Percentiles rank a stretch among this genome's conserved stretches.
Conservation (phyloP, 805 yeast genomes). For the Zygotorulaspora chibaensis region DNA sequence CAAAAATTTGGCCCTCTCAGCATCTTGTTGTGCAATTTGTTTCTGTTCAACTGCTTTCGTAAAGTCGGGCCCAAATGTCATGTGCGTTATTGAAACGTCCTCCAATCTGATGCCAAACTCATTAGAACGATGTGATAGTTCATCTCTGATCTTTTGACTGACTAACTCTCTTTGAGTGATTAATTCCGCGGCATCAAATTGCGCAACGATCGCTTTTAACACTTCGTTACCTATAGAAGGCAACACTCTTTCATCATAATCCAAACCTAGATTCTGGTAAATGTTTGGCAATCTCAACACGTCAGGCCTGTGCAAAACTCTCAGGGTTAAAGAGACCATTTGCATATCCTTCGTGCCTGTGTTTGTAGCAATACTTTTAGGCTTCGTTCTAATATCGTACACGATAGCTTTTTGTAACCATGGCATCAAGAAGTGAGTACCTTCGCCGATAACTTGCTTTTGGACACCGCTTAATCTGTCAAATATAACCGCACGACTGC, state of each 20-base stretch:
- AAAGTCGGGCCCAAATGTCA: constrained; percentile 95
- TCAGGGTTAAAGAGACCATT: constrained; percentile 86
- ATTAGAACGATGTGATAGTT: constrained; percentile 71
- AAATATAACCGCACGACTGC: constrained; percentile 91
- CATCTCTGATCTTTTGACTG: constrained; percentile 81
- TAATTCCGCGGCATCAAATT: constrained; percentile 92
- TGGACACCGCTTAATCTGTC: constrained; percentile 89
- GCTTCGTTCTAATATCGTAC: constrained; percentile 92
- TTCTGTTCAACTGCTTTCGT: constrained; percentile 98
- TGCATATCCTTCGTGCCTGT: constrained; percentile 98
- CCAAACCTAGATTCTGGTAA: constrained; percentile 87
- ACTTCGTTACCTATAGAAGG: constrained; percentile 94
- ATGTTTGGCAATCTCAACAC: constrained; percentile 75
- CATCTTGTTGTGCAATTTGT: constrained; percentile 99
- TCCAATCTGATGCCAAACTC: constrained; percentile 91
- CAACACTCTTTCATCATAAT: constrained; percentile 89
- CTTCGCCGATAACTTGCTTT: constrained; percentile 88
- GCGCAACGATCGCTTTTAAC: constrained; percentile 84
- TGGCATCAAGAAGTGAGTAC: constrained; percentile 91
- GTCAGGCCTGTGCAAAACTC: constrained; percentile 93
- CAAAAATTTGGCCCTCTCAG: constrained; percentile 89
- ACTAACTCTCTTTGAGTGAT: constrained; percentile 97
- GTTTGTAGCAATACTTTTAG: constrained; percentile 86
- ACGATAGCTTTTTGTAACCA: constrained; percentile 92
- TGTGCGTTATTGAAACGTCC: constrained; percentile 95